Conservation (phyloP, 2,329 filamentous ascomycete species). For the Neofusicoccum sp. region DNA sequence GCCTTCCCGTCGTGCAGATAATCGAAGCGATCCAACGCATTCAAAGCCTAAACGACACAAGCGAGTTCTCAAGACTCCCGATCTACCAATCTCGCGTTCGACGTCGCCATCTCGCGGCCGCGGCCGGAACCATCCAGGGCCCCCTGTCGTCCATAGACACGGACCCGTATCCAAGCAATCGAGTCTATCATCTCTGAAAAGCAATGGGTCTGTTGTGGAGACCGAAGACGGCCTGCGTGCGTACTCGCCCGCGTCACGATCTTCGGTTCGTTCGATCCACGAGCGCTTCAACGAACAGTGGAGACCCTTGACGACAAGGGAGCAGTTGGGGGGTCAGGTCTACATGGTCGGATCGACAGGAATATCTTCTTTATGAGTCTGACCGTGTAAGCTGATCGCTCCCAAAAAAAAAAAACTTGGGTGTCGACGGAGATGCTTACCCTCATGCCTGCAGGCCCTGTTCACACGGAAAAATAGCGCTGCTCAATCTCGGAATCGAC, state of each 20-base stretch:
- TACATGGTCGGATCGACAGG: no score
- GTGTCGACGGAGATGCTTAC: neutral
- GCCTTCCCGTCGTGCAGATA: neutral
- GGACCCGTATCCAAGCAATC: neutral
- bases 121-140: neutral
- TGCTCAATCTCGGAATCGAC: conserved; percentile 20
- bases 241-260: neutral
- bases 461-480: conserved; percentile 17
- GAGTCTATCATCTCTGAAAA: neutral
- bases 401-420: neutral
- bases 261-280: neutral
- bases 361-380: no score
- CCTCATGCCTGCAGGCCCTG: neutral
- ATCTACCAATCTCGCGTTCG: neutral
- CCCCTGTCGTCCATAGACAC: neutral
- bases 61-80: neutral
- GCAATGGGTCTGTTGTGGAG: neutral
- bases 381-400: no score
- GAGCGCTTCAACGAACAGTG: neutral
- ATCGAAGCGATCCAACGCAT: neutral
- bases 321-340: neutral
- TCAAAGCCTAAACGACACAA: neutral
- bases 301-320: neutral
- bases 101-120: neutral
- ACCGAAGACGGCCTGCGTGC: neutral